Base-by-base conservation (phyloP, 1,139 yeast genomes). In the Scheffersomyces titani region DNA sequence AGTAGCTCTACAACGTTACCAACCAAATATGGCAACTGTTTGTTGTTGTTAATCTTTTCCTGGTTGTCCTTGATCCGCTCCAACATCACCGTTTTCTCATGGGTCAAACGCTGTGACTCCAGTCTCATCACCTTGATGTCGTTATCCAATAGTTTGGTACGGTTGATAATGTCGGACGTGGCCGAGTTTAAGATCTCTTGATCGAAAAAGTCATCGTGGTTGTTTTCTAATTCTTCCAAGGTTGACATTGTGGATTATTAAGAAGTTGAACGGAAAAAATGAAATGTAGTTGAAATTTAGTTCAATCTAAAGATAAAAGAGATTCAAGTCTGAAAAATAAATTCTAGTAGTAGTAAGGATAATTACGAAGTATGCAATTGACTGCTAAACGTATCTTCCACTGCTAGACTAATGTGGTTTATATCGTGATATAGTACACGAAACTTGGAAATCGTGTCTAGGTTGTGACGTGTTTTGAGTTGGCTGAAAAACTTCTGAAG, bases 1-100 rank as follows among this genome's bases (percentile, higher is more conserved):
- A 96, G 82, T 60, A 96, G 79, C 74, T 96, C 99, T 24, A 96
- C 98, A 55, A 96, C 96, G 69, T 94, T 96, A n/a, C 98, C 98
- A 52, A 96, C 99, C 61, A 96, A 80, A 69, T 94, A 96, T 13
- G 99, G 99, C 69, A 96, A 82, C 73, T 92, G 98, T 75, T 89
- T 91, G 74, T 96, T 96, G 71, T 94, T 93, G 70, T 92, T 92
- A 73, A 96, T 94, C 78, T 96, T 96, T 67, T 93, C 98, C 72
- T 89, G 93, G 76, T 96, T 96, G 70, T 94, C 99, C 71, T 93
- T 92, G 74, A 96, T 92, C 72, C 96, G 88, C 65, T 92, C 98
- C 59, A 87, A 77, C 98, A 93, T 94, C 55, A 92, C 91, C 56
- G 91, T 86, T 76, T 91, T 92, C 70, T 96, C 99, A 73, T 94